Conservation (phyloP, 768 basidiomycete species). For the Coprinopsis marcescibilis region DNA sequence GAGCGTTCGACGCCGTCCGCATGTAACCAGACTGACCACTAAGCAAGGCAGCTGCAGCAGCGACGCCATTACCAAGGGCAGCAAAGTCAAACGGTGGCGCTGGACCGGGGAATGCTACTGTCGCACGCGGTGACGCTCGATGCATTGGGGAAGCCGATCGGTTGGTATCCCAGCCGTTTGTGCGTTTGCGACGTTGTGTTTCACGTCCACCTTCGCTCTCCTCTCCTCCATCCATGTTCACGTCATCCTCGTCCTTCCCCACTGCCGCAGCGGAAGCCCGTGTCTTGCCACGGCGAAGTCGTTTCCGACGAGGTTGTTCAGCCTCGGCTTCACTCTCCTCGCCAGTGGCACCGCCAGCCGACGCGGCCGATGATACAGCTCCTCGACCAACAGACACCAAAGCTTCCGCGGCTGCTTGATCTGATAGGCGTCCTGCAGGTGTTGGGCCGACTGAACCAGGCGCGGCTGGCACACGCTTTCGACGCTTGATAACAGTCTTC, state of each 20-base stretch:
- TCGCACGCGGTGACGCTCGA: slow-evolving; percentile 18
- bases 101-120: slow-evolving; percentile 2
- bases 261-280: slow-evolving; percentile 14
- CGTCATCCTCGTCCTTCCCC: slow-evolving; percentile 39
- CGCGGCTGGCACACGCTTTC: slow-evolving; percentile 95
- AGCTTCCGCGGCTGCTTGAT: slow-evolving; percentile 86
- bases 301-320: slow-evolving; percentile 55
- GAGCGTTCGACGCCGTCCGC: slow-evolving; percentile 58
- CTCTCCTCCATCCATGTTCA: slow-evolving; percentile 43
- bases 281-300: slow-evolving; percentile 34
- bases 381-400: slow-evolving; percentile 75
- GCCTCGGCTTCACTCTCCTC: slow-evolving; percentile 43
- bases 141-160: slow-evolving; percentile 32
- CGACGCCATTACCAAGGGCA: slow-evolving; percentile 29
- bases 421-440: slow-evolving; percentile 47
- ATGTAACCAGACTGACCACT: slow-evolving; percentile 51
- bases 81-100: slow-evolving; percentile 32
- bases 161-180: slow-evolving; percentile 28
- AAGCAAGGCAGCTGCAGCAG: slow-evolving; percentile 25
- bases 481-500: slow-evolving; percentile 96
- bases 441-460: slow-evolving; percentile 35
- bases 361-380: slow-evolving; percentile 23
- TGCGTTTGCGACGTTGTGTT: slow-evolving; percentile 19
- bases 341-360: slow-evolving; percentile 24
- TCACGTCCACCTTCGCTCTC: slow-evolving; percentile 20